phyloP scores from a whole-genome alignment of 2,329 filamentous ascomycete species.

The Aspergillus bombycis region DNA sequence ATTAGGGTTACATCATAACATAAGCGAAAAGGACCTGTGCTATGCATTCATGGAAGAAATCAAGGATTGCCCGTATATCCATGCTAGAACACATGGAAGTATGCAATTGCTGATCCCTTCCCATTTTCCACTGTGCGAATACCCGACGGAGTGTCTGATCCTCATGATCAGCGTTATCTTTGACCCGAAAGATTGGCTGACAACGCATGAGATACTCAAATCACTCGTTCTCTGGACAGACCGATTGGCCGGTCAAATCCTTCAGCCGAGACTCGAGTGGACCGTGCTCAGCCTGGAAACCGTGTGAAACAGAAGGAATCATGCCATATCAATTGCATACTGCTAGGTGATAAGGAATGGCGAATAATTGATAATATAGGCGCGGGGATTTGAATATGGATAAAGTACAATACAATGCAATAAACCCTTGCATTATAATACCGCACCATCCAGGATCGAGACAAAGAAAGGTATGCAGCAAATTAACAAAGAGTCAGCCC shows the following conservation, averaged over 20 bases:
- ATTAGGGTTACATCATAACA: neutral
- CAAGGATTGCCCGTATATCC: neutral
- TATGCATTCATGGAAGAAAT: neutral
- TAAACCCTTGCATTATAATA: neutral
- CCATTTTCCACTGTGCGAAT: neutral
- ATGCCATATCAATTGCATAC: neutral
- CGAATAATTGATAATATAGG: no score
- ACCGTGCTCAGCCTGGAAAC: conserved; percentile 5
- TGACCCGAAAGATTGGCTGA: neutral
- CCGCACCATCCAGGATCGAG: neutral
- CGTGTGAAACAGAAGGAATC: neutral
- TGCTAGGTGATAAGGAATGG: neutral
- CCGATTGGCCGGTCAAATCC: neutral
- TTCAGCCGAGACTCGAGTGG: conserved; percentile 1
- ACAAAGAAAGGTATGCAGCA: neutral
- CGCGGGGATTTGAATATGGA: neutral
- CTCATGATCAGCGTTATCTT: neutral
- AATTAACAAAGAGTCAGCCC: neutral
- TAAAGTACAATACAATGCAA: neutral
- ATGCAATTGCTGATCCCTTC: neutral
- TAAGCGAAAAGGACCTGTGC: neutral
- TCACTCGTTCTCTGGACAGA: neutral
- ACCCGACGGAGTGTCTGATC: neutral
- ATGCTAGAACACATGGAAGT: neutral
- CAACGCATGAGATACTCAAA: neutral